Evolutionary conservation across 257 asterid species (phyloP).

Genomic region (Ilex asprella): DNA sequence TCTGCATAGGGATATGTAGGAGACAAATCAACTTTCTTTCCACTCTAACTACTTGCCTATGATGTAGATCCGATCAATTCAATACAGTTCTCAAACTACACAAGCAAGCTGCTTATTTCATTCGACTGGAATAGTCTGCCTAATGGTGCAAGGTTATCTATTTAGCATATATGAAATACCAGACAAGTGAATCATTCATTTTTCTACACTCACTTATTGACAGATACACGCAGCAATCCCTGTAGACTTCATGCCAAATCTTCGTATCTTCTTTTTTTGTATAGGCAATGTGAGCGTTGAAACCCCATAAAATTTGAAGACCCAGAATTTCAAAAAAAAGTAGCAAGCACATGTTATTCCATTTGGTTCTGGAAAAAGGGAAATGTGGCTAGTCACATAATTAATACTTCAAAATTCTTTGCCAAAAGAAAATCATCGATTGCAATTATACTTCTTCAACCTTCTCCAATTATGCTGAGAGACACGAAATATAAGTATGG

Average conservation of each 20-base stretch:
- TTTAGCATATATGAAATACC: conserved; percentile 14
- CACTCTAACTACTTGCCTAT: conserved; percentile 87
- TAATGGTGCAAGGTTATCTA: conserved; percentile 39
- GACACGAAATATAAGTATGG: too few species aligned
- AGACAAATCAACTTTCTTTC: conserved; percentile 94
- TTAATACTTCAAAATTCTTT: too few species aligned
- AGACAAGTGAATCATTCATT: conserved; percentile 58
- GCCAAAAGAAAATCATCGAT: too few species aligned
- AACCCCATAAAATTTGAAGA: neutral
- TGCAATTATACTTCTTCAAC: too few species aligned
- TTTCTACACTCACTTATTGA: conserved; percentile 87
- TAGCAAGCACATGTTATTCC: too few species aligned
- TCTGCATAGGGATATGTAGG: conserved; percentile 85
- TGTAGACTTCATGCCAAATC: conserved; percentile 5
- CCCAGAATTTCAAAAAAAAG: too few species aligned
- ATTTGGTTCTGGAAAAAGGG: too few species aligned
- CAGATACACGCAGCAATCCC: conserved; percentile 45
- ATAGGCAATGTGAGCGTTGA: neutral
- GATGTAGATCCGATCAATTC: conserved; percentile 97
- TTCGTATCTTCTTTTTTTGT: neutral
- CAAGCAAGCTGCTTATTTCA: conserved; percentile 79
- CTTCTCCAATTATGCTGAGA: too few species aligned
- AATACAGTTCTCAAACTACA: conserved; percentile 96
- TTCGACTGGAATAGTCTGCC: conserved; percentile 38
- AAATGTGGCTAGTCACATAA: too few species aligned